These are phyloP conservation scores for Kalmusia sp. DNA, from an alignment of 2,329 filamentous ascomycete genomes.

Conservation along the genomic window DNA sequence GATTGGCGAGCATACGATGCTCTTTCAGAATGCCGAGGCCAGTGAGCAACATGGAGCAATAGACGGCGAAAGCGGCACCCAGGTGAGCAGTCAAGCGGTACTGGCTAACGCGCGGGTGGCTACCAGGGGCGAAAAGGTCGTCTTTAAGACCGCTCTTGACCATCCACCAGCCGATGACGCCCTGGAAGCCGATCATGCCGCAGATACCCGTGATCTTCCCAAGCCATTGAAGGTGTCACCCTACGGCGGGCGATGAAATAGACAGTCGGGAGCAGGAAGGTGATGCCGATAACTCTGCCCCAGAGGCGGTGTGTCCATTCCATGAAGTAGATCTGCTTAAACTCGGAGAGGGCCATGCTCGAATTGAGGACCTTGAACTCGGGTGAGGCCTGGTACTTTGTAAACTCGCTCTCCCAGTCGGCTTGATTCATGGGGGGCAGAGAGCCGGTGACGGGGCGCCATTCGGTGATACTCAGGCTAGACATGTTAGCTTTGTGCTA, in stretches of 20 bases:
- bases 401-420: constrained; percentile 93
- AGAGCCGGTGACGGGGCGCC: constrained; percentile 93
- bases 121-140: constrained; percentile 89
- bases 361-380: constrained; percentile 94
- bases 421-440: constrained; percentile 78
- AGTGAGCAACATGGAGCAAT: constrained; percentile 91
- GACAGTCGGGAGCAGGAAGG: constrained; percentile 84
- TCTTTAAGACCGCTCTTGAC: constrained; percentile 96
- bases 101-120: constrained; percentile 90
- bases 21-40: constrained; percentile 84
- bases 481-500: constrained; percentile 19
- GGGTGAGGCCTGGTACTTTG: constrained; percentile 89
- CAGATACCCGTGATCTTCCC: constrained; percentile 83
- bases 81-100: constrained; percentile 92
- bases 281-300: constrained; percentile 89
- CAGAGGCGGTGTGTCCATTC: constrained; percentile 96
- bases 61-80: constrained; percentile 89
- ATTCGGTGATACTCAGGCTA: constrained; percentile 97
- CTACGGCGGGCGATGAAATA: constrained; percentile 86
- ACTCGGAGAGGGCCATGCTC: constrained; percentile 89
- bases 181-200: constrained; percentile 90
- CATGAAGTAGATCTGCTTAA: constrained; percentile 99
- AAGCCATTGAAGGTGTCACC: constrained; percentile 79
- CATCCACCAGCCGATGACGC: constrained; percentile 99
- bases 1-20: constrained; percentile 72